Base-by-base conservation (phyloP, 139 green algal species). In the Tetraselmis chui region DNA sequence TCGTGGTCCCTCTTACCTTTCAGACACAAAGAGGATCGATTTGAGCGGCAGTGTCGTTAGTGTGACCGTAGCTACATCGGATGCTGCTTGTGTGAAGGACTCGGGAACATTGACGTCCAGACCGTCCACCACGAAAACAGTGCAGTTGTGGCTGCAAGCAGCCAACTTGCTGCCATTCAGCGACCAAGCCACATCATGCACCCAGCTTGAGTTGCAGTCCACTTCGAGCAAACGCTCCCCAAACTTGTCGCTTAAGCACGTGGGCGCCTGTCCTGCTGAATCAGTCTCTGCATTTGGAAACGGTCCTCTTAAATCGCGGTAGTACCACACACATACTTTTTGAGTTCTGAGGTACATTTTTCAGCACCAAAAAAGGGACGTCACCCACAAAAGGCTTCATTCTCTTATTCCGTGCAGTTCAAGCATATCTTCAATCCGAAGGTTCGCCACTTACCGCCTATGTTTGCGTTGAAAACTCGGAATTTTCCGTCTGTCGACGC, bases 401-500 rank as follows among this genome's bases (percentile, higher is more conserved):
- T 32, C 28, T 29, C n/a, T 75, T 30, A 26, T 31, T 59, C 31
- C 2, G 32, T 30, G 67, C 2, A 59, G 59, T 28, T 5, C 1
- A 31, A 22, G 24, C 0, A 26, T 23, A 80, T 25, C 59, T 0
- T 31, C 26, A 1, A 30, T 5, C 28, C 59, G 77, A 59, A 23
- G 18, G 30, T 25, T 26, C 26, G 25, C 23, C 1, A 1, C 45
- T 59, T 81, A 77, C 81, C 81, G 77, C 67, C 30, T 25, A 84
- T 75, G 29, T 45, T 59, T n/a, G 75, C 77, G 26, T 32, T 81
- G 32, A 87, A 84, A 0, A 87, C 28, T 1, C 76, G 32, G 58
- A 79, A 87, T 29, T 80, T 82, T 75, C 31, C 76, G 67, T 87
- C 84, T 26, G 45, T 84, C 2, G 80, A 87, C 23, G 76, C 80